Evolutionary conservation across 768 basidiomycete species (phyloP), one percentile per base, ranked within the genome.

Genomic region (Tulasnella sp.): DNA sequence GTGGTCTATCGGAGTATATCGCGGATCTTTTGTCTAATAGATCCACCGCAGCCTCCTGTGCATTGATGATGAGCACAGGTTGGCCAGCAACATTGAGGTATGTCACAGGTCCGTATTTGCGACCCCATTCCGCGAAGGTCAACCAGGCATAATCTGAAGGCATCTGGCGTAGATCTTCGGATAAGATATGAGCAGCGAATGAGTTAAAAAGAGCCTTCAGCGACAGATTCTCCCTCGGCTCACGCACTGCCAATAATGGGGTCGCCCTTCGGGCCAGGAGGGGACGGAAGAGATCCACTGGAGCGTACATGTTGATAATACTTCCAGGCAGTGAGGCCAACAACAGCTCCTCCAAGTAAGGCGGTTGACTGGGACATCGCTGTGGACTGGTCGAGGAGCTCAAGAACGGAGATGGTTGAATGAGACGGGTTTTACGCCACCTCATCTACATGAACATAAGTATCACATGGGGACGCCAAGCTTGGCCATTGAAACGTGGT

Each of bases 1-100:
- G 32, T 4, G 42, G 42, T 29, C 66, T 67, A 42, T 72, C 70
- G 5, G 71, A 70, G 44, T 71, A 71, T 34, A 67, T 63, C 23
- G 30, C 23, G 0, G 68, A 69, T 13, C 70, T 63, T 10, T 58
- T 64, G 0, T 72, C 71, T 13, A 71, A 58, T 5, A 71, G 63
- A 0, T 70, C 70, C 24, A 60, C 62, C n/a, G 70, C 69, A 42
- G 69, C 34, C 47, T 65, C 64, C 24, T 63, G 54, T 17, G 68
- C 67, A 64, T 63, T 71, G 8, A 71, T 59, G 58, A 59, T 59
- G 48, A 59, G 24, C 17, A 32, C 29, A 4, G 45, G 32, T 38
- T 51, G 44, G 5, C 58, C 58, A 23, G 30, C 27, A 17, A 62
- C 21, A 29, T 38, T 45, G n/a, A 59, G 21, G 50, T 42, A 65